A percentile compares a stretch with the other conserved stretches of the same genome.
These are phyloP conservation scores for Glarea lozoyensis DNA, from an alignment of 495 filamentous ascomycete species.

Conservation along the genomic window DNA sequence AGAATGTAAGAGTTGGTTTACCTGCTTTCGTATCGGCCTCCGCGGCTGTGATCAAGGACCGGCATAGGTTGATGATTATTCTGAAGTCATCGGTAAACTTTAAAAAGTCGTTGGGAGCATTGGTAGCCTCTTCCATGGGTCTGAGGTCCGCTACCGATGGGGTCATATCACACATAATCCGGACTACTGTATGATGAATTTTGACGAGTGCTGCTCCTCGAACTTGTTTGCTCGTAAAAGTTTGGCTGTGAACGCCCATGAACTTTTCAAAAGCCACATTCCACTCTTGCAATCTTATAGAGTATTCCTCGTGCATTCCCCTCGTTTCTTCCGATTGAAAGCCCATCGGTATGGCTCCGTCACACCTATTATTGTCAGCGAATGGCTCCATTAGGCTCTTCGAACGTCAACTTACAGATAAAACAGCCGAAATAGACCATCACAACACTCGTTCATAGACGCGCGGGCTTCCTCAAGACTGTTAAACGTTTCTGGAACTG, in stretches of 20 bases:
- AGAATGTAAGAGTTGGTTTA: constrained; percentile 13
- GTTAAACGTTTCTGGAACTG: constrained; percentile 10
- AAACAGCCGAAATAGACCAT: constrained; percentile 12
- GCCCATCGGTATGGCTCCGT: constrained; percentile 6
- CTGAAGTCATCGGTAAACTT: constrained; percentile 5
- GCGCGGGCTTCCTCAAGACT: constrained; percentile 12
- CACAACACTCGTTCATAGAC: constrained; percentile 5
- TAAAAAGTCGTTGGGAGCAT: constrained; percentile 1
- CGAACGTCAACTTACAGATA: constrained; percentile 10
- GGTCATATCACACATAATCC: constrained; percentile 6
- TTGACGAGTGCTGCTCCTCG: constrained; percentile 17
- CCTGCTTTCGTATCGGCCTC: constrained; percentile 9
- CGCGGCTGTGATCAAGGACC: constrained; percentile 10
- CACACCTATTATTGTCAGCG: too few relatives aligned
- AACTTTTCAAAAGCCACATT: constrained; percentile 14
- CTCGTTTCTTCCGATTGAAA: background rate
- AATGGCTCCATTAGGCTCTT: too few relatives aligned
- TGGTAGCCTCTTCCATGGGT: constrained; percentile 4
- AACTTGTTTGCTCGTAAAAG: constrained; percentile 10
- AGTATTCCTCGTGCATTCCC: constrained; percentile 1
- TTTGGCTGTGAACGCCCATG: constrained; percentile 5
- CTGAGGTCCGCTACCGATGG: background rate
- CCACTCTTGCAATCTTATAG: constrained; percentile 3
- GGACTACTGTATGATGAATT: constrained; percentile 10
- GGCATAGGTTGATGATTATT: constrained; percentile 7